Base-by-base conservation (phyloP, 1,284 basidiomycete genomes). In the Sanguinoderma infundibulare region DNA sequence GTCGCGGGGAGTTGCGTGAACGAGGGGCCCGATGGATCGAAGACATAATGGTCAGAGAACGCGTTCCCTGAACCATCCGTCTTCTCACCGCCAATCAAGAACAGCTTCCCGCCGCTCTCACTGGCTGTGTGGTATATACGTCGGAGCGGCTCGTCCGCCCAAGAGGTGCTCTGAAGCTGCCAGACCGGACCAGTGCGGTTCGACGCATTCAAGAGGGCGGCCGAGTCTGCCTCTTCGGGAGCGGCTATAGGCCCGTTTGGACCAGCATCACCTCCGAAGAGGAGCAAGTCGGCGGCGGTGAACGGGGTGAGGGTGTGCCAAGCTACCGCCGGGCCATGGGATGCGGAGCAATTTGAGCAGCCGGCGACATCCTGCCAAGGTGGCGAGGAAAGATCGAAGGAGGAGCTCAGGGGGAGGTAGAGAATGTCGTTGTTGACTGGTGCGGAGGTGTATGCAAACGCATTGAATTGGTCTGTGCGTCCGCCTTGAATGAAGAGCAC, bases 251-350 rank as follows among this genome's bases (percentile, higher is more conserved):
- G 72, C 5, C 87, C 86, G 62, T 83, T 81, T 1, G 87, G 81
- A 0, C 84, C 90, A 8, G 87, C 84, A 68, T 88, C 82, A 8
- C 94, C 94, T 32, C 94, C 94, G 62, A 95, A 92, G 12, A 87
- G 73, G 2, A 96, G 79, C 1, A 87, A 67, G 22, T 79, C 70
- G 9, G 83, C 75, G 5, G 75, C 74, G 60, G 85, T 84, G 75
- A 86, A 82, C 4, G 87, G 83, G 9, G 90, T 89, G 38, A 95
- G 75, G 0, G 90, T 87, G 70, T 94, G 90, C 90, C 92, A 95
- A n/a, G 90, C 85, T 17, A 94, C 79, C 6, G 83, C 74, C 7
- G 91, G 91, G 0, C 83, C 84, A 59, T 82, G 79, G 0, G 79
- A 72, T 3, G 70, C 73, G 2, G 82, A 78, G 9, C 73, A 63